Conservation (phyloP, 2,329 filamentous ascomycete genomes). For the Mycogone perniciosa region DNA sequence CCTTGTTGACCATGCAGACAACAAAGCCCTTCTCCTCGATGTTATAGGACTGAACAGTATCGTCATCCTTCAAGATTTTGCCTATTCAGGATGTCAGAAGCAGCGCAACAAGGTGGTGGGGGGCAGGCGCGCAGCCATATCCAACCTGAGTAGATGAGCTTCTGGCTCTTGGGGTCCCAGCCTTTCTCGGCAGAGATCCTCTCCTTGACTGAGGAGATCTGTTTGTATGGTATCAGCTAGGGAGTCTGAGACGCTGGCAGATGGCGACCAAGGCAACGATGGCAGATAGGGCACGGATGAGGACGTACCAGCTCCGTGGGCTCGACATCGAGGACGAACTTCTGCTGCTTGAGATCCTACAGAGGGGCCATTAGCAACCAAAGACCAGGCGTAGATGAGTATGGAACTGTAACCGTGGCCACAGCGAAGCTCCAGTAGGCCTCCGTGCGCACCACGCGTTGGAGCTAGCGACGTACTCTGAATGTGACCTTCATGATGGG, state of each 20-base stretch:
- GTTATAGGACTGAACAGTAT: conserved; percentile 93
- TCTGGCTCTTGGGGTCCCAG: conserved; percentile 85
- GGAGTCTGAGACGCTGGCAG: background rate
- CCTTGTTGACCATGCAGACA: conserved; percentile 97
- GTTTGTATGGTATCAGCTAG: conserved; percentile 6
- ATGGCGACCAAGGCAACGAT: conserved; percentile 13
- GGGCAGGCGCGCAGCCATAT: conserved; percentile 8
- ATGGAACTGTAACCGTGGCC: background rate
- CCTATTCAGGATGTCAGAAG: conserved; percentile 47
- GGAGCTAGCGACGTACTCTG: conserved; percentile 41
- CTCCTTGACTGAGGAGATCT: conserved; percentile 88
- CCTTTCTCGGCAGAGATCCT: conserved; percentile 90
- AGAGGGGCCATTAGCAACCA: conserved; percentile 1
- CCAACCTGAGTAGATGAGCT: conserved; percentile 96
- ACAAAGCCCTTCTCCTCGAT: conserved; percentile 99
- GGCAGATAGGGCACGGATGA: conserved; percentile 24
- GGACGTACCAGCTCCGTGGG: conserved; percentile 78
- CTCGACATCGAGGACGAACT: conserved; percentile 94
- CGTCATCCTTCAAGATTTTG: conserved; percentile 97
- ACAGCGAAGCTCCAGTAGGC: background rate
- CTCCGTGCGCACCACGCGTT: background rate
- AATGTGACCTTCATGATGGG: conserved; percentile 64
- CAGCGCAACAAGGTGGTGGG: conserved; percentile 10
- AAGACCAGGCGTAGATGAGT: background rate
- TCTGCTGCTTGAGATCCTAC: conserved; percentile 96